Base-by-base conservation (phyloP, 805 yeast genomes). In the Naumovozyma baii region DNA sequence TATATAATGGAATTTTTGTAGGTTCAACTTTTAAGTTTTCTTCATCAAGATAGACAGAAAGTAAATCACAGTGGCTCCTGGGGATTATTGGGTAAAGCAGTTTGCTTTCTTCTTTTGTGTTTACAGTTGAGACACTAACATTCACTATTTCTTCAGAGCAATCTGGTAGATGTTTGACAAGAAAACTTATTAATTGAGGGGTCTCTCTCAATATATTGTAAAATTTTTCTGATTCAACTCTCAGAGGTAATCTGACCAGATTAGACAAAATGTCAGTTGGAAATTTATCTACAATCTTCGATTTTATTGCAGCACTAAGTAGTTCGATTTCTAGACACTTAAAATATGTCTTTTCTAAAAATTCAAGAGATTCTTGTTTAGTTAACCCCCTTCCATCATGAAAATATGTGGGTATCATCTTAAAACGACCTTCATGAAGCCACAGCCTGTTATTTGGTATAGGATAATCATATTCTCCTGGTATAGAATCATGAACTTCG, bases 381-480 rank as follows among this genome's bases (percentile, higher is more conserved):
- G 45, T 46, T 34, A 74, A 47, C 17, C 67, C 64, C 34, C 65
- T 52, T 14, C 56, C 48, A 4, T 49, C 46, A 31, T 59, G 57
- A 40, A 53, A 68, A 3, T 57, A 55, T 14, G 57, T 51, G 2
- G 77, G 76, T 7, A 72, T 64, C 16, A 65, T 45, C 39, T 64
- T 48, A 12, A 71, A 50, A 16, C 56, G 46, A 3, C 70, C 70
- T 33, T 63, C 53, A 39, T 70, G 65, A 7, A 75, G 44, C 83
- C 83, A 77, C 2, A 70, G 54, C 40, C 83, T 58, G 50, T 77
- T 75, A 34, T 50, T 52, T 1, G 53, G 50, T 13, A 58, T 49
- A 0, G 79, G 68, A 38, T 59, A 64, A 15, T 59, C 64, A 1
- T 76, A 76, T 5, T 59, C 63, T 4, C 60, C 59, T 0, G 78